Percentiles rank a stretch among this genome's conserved stretches.
Evolutionary conservation across 2,329 filamentous ascomycete genomes (phyloP).

Genomic region (Curvularia sp.): DNA sequence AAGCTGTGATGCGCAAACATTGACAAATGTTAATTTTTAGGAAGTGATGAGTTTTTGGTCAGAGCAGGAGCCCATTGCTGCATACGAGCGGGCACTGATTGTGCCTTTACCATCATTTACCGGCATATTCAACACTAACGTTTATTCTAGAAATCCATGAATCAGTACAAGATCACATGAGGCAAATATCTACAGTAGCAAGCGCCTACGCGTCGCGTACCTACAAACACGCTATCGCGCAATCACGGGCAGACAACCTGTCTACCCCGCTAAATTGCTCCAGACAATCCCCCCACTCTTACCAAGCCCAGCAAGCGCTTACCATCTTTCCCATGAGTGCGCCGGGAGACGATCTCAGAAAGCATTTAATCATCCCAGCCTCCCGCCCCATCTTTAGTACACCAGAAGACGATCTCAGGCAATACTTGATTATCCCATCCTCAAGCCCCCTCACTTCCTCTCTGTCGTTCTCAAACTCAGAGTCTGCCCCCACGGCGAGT

Average conservation of each 20-base stretch:
- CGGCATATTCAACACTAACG: too few relatives aligned
- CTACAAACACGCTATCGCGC: constrained; percentile 29
- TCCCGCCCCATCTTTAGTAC: not conserved
- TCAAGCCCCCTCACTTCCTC: constrained; percentile 25
- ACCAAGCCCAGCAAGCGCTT: constrained; percentile 13
- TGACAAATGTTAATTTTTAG: too few relatives aligned
- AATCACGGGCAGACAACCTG: constrained; percentile 34
- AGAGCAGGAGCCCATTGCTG: too few relatives aligned
- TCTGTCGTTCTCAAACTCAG: constrained; percentile 12
- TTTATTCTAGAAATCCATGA: too few relatives aligned
- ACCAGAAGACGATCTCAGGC: constrained; percentile 28
- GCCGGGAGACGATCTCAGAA: constrained; percentile 29
- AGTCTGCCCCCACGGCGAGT: not conserved
- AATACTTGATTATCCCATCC: constrained; percentile 28
- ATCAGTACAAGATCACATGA: not conserved
- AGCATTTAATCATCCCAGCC: constrained; percentile 28
- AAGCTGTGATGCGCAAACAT: too few relatives aligned
- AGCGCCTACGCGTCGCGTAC: not conserved
- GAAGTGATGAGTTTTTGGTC: too few relatives aligned
- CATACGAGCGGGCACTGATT: too few relatives aligned
- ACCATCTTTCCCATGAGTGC: constrained; percentile 13
- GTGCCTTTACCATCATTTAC: too few relatives aligned
- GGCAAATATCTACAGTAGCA: not conserved
- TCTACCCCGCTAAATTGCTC: constrained; percentile 13
- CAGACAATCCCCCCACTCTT: not conserved